Conservation (phyloP, 2,329 filamentous ascomycete genomes). For the Stagonosporopsis chrysanthemi region DNA sequence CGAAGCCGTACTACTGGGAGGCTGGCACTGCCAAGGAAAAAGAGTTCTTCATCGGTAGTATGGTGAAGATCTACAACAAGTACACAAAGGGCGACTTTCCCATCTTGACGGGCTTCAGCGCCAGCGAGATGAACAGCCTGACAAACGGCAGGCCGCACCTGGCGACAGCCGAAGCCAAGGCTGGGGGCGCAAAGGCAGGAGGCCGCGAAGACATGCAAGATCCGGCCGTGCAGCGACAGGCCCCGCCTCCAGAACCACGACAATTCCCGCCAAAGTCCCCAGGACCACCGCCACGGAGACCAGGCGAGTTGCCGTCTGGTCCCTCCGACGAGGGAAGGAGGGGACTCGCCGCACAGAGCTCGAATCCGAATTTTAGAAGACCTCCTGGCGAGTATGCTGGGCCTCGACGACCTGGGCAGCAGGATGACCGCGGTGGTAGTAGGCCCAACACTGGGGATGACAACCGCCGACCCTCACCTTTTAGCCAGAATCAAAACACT, state of each 20-base stretch:
- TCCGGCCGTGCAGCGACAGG: constrained; percentile 24
- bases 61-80: constrained; percentile 96
- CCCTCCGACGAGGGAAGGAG: constrained; percentile 27
- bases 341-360: constrained; percentile 18
- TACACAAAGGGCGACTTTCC: constrained; percentile 78
- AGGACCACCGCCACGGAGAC: constrained; percentile 30
- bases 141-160: constrained; percentile 59
- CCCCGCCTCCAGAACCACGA: constrained; percentile 26
- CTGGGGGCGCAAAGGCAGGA: constrained; percentile 21
- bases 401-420: constrained; percentile 31
- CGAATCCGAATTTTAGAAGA: constrained; percentile 35
- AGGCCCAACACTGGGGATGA: constrained; percentile 43
- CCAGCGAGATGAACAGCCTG: constrained; percentile 77
- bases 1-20: constrained; percentile 97
- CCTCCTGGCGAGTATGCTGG: constrained; percentile 30
- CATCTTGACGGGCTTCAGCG: constrained; percentile 81
- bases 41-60: constrained; percentile 95
- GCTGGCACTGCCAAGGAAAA: constrained; percentile 94
- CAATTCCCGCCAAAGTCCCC: constrained; percentile 33
- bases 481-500: constrained; percentile 29
- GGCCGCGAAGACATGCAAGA: constrained; percentile 18
- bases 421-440: constrained; percentile 31
- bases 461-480: constrained; percentile 36
- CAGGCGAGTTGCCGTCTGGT: constrained; percentile 26
- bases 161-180: constrained; percentile 40